Conservation (phyloP, 2,329 filamentous ascomycete genomes). For the Cercospora citrullina region DNA sequence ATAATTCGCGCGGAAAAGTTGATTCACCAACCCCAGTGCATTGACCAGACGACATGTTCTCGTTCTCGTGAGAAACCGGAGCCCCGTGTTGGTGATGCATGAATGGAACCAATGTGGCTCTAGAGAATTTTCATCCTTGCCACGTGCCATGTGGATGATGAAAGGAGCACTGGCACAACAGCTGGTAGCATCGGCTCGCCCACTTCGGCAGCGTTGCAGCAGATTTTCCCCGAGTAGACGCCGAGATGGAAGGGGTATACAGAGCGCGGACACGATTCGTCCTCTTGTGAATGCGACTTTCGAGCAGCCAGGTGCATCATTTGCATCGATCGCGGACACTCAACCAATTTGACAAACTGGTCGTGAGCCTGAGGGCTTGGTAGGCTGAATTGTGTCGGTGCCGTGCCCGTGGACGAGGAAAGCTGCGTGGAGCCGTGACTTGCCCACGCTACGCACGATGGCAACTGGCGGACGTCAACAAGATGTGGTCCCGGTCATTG, state of each 20-base stretch:
- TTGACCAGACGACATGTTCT: constrained; percentile 1
- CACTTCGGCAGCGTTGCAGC: constrained; percentile 7
- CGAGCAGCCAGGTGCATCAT: not conserved
- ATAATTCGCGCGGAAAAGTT: not conserved
- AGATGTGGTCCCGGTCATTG: not conserved
- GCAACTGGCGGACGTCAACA: not conserved
- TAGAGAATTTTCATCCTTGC: constrained; percentile 1
- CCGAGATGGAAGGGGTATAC: not conserved
- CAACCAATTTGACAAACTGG: not conserved
- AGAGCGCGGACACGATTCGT: not conserved
- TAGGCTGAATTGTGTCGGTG: not conserved
- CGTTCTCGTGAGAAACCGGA: constrained; percentile 2
- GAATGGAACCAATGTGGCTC: constrained; percentile 7
- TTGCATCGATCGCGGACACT: not conserved
- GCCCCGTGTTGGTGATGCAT: constrained; percentile 14
- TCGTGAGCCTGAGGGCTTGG: not conserved
- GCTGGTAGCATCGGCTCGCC: constrained; percentile 6
- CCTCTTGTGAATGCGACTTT: not conserved
- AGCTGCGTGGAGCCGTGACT: not conserved
- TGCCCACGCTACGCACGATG: not conserved
- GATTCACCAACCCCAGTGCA: constrained; percentile 6
- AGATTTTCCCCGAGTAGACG: not conserved
- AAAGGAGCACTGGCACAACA: not conserved
- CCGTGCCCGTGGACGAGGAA: not conserved
- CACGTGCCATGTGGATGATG: constrained; percentile 14